Conservation (phyloP, 2,329 filamentous ascomycete species). For the Colletotrichum sp. region DNA sequence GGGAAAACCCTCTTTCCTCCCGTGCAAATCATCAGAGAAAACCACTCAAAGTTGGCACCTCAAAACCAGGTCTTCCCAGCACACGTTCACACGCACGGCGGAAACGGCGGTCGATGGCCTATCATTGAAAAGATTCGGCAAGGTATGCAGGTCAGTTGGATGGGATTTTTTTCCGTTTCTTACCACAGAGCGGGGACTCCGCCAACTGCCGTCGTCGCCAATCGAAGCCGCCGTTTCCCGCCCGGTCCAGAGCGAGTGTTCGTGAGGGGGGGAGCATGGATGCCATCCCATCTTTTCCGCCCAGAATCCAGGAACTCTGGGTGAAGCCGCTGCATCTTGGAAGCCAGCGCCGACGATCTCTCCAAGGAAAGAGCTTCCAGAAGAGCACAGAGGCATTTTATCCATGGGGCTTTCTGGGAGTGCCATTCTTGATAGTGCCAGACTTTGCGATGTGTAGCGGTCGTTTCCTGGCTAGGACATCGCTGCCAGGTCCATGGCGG, state of each 20-base stretch:
- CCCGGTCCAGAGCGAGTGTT: not conserved
- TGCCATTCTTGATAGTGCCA: not conserved
- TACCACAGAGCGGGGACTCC: not conserved
- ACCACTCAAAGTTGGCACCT: not conserved
- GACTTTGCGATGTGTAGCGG: not conserved
- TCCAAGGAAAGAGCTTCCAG: conserved; percentile 9
- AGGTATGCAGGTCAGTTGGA: conserved; percentile 2
- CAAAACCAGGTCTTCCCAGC: conserved; percentile 1
- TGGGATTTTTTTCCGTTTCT: not conserved
- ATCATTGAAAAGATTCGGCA: not conserved
- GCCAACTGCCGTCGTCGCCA: conserved; percentile 5
- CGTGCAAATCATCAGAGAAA: conserved; percentile 11
- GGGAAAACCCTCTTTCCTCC: not conserved
- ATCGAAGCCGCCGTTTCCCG: not conserved
- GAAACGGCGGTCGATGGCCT: not conserved
- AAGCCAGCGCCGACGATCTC: not conserved
- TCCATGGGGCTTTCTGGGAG: not conserved
- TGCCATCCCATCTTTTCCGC: conserved; percentile 13
- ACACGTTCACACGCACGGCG: not conserved
- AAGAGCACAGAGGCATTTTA: conserved; percentile 16
- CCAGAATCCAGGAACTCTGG: not conserved
- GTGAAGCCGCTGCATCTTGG: not conserved
- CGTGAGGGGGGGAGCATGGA: not conserved
- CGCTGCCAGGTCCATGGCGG: conserved; percentile 6
- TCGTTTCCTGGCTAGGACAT: not conserved